These are phyloP conservation scores for Moesziomyces sp. DNA, from an alignment of 1,284 basidiomycete species.

Conservation along the genomic window DNA sequence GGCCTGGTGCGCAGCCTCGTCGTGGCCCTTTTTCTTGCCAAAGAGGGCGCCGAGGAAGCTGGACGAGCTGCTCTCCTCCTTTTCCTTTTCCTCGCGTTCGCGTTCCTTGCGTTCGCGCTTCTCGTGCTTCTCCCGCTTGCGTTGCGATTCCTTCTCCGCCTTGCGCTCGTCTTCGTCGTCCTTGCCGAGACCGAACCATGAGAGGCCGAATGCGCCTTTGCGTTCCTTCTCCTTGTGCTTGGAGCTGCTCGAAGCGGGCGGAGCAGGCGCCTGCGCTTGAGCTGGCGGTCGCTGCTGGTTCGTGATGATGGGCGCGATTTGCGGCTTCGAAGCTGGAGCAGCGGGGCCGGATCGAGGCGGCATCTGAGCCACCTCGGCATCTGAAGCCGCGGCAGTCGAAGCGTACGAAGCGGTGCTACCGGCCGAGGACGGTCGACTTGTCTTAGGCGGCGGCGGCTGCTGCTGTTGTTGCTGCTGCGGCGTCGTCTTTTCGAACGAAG, in stretches of 20 bases:
- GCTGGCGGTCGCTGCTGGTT: constrained; percentile 17
- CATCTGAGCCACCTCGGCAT: neutral
- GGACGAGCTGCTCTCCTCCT: constrained; percentile 49
- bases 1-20: constrained; percentile 18
- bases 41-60: constrained; percentile 62
- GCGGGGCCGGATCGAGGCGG: constrained; percentile 16
- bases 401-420: constrained; percentile 8
- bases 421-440: constrained; percentile 19
- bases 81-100: constrained; percentile 50
- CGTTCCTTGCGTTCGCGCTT: constrained; percentile 53
- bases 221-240: constrained; percentile 60
- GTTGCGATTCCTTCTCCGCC: constrained; percentile 40
- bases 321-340: constrained; percentile 3
- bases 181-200: constrained; percentile 64
- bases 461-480: constrained; percentile 22
- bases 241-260: constrained; percentile 11
- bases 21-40: constrained; percentile 59
- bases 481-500: constrained; percentile 51
- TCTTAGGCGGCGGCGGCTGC: constrained; percentile 6
- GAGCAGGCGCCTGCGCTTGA: constrained; percentile 6
- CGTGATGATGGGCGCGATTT: constrained; percentile 20
- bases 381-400: neutral
- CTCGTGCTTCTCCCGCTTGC: constrained; percentile 52
- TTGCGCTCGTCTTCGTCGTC: constrained; percentile 61
- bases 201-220: constrained; percentile 58